Evolutionary conservation across 2,329 filamentous ascomycete species (phyloP), one percentile per base, ranked within the genome.

Genomic region (Xylaria sp.): DNA sequence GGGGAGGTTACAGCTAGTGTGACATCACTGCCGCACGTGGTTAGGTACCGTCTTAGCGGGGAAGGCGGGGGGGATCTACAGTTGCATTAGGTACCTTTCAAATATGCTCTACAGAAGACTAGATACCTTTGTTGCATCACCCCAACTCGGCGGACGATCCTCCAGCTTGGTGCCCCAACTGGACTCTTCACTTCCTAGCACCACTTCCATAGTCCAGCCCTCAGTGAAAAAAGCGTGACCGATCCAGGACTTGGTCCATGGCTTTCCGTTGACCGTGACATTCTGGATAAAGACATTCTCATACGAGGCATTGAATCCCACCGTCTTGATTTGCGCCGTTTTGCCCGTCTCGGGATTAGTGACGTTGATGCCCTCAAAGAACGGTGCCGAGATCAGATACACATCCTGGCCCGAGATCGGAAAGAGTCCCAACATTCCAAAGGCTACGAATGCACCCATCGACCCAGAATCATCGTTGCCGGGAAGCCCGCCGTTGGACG

Each of bases 151-250:
- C 9, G 77, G 77, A 4, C 76, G 73, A 72, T 78, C 76, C 48
- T 77, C 75, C 9, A 72, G 86, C 74, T 93, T 90, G 0, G 89
- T 91, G 53, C 93, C 87, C 89, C 90, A 93, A 79, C 83, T 80
- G 13, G 89, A 76, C 72, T 80, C 89, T 72, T 90, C 82, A 63
- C 87, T 87, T 4, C 90, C 90, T 4, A 85, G 84, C 86, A 78
- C 81, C 48, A 91, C 71, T 71, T 90, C 88, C 72, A 91, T 74
- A 2, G 83, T 80, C 10, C 86, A 86, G 0, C 88, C 89, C 0
- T 89, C 80, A 0, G 79, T 70, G 72, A 89, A 90, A 69, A 91
- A 87, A n/a, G 81, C 82, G 78, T 90, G 88, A 2, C 80, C 78
- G 32, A 90, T 81, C 88, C 88, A 91, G 69, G 86, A 90, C 76